These are phyloP conservation scores for Sporothrix curviconia DNA, from an alignment of 2,329 filamentous ascomycete genomes.

Conservation along the genomic window DNA sequence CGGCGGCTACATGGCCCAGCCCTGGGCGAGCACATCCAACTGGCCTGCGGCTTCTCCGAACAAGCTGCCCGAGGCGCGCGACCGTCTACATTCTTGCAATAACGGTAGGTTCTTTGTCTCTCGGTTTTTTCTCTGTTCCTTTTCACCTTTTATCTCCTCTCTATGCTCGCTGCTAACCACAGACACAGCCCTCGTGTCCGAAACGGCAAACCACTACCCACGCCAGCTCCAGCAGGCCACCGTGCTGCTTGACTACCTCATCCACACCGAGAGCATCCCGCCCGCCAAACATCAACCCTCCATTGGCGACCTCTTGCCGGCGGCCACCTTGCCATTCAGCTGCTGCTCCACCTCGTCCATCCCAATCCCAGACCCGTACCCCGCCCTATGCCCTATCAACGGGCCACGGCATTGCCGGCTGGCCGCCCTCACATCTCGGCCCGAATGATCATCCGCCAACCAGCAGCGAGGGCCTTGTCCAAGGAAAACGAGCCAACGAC, in stretches of 20 bases:
- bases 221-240: slow-evolving; percentile 10
- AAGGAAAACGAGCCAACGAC: slow-evolving; percentile 1
- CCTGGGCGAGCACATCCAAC: background rate
- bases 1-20: slow-evolving; percentile 12
- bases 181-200: background rate
- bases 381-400: too few species aligned
- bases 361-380: slow-evolving; percentile 6
- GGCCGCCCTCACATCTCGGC: slow-evolving; percentile 9
- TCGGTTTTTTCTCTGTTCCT: too few species aligned
- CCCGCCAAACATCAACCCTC: slow-evolving; percentile 3
- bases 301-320: slow-evolving; percentile 10
- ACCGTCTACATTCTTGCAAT: slow-evolving; percentile 10
- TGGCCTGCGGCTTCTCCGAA: slow-evolving; percentile 2
- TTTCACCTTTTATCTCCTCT: too few species aligned
- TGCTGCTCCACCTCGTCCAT: slow-evolving; percentile 11
- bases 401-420: background rate
- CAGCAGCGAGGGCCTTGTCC: background rate
- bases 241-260: background rate
- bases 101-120: too few species aligned
- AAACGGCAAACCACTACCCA: slow-evolving; percentile 8
- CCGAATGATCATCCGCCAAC: background rate
- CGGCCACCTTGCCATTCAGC: slow-evolving; percentile 3
- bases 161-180: too few species aligned
- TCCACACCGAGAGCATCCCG: background rate
- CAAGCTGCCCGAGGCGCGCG: background rate